Base-by-base conservation (phyloP, 2,329 filamentous ascomycete species). In the Fusarium haematococcum region DNA sequence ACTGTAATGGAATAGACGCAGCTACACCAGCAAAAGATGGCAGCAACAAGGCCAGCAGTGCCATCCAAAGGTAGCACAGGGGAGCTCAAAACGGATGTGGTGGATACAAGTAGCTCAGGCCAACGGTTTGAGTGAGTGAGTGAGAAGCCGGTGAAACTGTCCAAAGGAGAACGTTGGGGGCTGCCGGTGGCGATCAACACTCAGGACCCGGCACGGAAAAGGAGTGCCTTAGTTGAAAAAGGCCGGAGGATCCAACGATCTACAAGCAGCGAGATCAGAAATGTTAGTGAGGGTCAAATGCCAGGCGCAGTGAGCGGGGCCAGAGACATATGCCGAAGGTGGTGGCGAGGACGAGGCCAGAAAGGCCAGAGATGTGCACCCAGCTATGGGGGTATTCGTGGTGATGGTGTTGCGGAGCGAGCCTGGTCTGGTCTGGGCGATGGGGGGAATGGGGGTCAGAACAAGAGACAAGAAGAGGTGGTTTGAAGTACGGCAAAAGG, bases 121-220 rank as follows among this genome's bases (percentile, higher is more conserved):
- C 43, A 48, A 65, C 10, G 14, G 41, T 52, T 52, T 48, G n/a
- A 59, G 69, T 23, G 25, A 60, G 39, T 68, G 64, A 64, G 33
- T 37, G 67, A 67, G 52, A 57, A 64, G 63, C 70, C 68, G 63
- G 65, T 65, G 54, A 50, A 66, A 68, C 62, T 59, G 67, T 66
- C 59, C 52, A 68, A 58, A 25, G 56, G 67, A 67, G 37, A 63
- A 63, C 37, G 68, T 65, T 63, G 71, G 76, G 71, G 71, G 66
- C 67, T 67, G 65, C 60, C 66, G 52, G 71, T 65, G 58, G 68
- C 62, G 45, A 73, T 68, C 72, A 63, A 68, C 68, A 63, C 73
- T 67, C 69, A 74, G 20, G 30, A 52, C 48, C n/a, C n/a, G 37
- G 50, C 43, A 32, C 35, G 25, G 35, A 60, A 64, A 54, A 67